Evolutionary conservation across 2,329 filamentous ascomycete species (phyloP), one percentile per base, ranked within the genome.

Genomic region (Oidium heveae): DNA sequence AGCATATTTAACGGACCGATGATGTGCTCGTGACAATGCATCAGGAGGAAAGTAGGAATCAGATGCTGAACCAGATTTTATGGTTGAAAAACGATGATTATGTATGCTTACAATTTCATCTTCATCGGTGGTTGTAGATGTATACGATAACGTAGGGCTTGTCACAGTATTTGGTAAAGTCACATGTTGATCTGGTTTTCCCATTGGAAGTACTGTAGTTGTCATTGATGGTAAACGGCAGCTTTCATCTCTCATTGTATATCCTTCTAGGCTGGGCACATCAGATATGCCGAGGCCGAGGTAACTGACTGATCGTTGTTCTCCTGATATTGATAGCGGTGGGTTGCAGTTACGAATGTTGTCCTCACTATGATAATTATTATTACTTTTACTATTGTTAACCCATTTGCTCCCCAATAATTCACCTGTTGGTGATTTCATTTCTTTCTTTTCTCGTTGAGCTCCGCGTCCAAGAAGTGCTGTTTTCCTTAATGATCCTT

Each of bases 401-500:
- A 24, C 5, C 20, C 52, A 43, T 59, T 56, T 64, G 61, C 55
- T 28, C 6, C 24, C 24, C 24, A 6, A 28, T 58, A 66, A 59
- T 58, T 68, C 59, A 58, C 65, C 54, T 61, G 63, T 58, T 16
- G 58, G 57, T 24, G 56, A 54, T 55, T 70, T 74, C 55, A 66
- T 68, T 55, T 79, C 78, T 59, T 69, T 74, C 62, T 68, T 73
- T 60, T 77, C 78, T 57, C 75, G 73, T 65, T 76, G 79, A 55
- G 73, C 77, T 57, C 82, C 81, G 58, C 83, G 82, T 16, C 86
- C 85, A 18, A 94, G 72, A 52, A 94, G 71, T 28, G 86, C 87
- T 12, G 85, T 86, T 68, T 94, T 94, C 57, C 88, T 77, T 65
- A 95, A 71, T 12, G 88, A 94, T 4, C 86, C 87, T 64, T 84